Percentiles rank a stretch among this genome's conserved stretches.
Conservation (phyloP, 2,329 filamentous ascomycete genomes). For the Pseudonectria buxi region DNA sequence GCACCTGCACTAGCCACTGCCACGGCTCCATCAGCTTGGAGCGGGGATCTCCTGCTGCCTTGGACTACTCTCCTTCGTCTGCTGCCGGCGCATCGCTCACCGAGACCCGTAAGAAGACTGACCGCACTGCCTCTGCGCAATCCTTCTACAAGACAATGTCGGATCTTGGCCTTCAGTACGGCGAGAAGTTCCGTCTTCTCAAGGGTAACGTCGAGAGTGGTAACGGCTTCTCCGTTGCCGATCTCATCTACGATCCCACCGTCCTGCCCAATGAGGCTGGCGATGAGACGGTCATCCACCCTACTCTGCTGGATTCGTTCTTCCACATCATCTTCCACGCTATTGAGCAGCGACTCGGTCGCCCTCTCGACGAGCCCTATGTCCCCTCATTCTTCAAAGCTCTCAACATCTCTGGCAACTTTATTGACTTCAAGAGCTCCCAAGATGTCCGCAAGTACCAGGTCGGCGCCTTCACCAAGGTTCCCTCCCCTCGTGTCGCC, state of each 20-base stretch:
- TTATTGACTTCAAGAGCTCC: constrained; percentile 12
- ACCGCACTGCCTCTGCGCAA: constrained; percentile 13
- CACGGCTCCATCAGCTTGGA: constrained; percentile 14
- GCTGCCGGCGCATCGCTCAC: constrained; percentile 5
- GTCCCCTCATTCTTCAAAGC: constrained; percentile 19
- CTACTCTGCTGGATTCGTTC: constrained; percentile 18
- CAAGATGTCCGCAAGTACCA: constrained; percentile 9
- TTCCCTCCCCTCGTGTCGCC: constrained; percentile 18
- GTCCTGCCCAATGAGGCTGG: constrained; percentile 10
- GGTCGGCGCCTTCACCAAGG: constrained; percentile 16
- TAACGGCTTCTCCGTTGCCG: constrained; percentile 12
- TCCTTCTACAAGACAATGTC: constrained; percentile 18
- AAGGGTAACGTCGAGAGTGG: constrained; percentile 18
- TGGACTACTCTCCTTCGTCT: constrained; percentile 9
- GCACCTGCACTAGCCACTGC: constrained; percentile 18
- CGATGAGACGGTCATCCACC: constrained; percentile 19
- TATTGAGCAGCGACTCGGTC: constrained; percentile 16
- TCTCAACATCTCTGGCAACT: constrained; percentile 15
- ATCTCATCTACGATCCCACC: constrained; percentile 13
- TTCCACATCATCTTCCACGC: constrained; percentile 22
- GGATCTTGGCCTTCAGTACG: constrained; percentile 17
- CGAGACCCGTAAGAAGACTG: constrained; percentile 14
- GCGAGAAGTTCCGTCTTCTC: constrained; percentile 17
- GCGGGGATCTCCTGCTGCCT: constrained; percentile 7
- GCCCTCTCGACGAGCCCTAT: constrained; percentile 17